Evolutionary conservation across 176 grass and related monocot species (phyloP), one percentile per base, ranked within the genome.

Genomic region (Musa acuminata): DNA sequence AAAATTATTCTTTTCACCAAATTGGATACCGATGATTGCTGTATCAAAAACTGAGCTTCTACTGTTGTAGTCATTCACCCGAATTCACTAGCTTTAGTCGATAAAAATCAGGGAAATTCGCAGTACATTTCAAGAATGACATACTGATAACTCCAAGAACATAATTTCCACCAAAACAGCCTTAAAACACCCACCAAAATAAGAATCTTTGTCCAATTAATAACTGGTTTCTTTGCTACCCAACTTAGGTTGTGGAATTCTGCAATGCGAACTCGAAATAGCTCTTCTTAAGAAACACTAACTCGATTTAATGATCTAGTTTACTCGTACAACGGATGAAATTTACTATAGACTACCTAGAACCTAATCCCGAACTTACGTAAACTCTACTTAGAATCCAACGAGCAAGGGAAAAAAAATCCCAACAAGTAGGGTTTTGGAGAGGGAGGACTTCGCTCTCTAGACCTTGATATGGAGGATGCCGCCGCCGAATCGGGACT

Each of bases 391-490:
- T 70, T 10, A 70, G n/a, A 19, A 35, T 14, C 64, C 24, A 35
- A 29, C 8, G 11, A 9, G 25, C 26, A 14, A 35, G n/a, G 21
- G 55, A 8, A 76, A 76, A n/a, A 51, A 66, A 64, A 17, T 66
- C 21, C n/a, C 0, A 22, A 25, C 22, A 12, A 55, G 13, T 19
- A 50, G 49, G 13, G 17, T 10, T 20, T 0, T 50, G 22, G 35
- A 55, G 2, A 51, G 64, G 7, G 13, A 27, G 9, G 23, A 13
- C 12, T 35, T 0, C 26, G 26, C 53, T 51, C 68, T 43, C 26
- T 59, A 43, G 72, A 92, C 89, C 89, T 84, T 83, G 83, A 92
- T 73, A 9, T 86, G 89, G 66, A 92, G 60, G 6, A 85, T 91
- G 49, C 83, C 89, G 25, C 89, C 85, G 63, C 89, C 89, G 17